Evolutionary conservation across 495 filamentous ascomycete species (phyloP).

Genomic region (Amniculicola lignicola): DNA sequence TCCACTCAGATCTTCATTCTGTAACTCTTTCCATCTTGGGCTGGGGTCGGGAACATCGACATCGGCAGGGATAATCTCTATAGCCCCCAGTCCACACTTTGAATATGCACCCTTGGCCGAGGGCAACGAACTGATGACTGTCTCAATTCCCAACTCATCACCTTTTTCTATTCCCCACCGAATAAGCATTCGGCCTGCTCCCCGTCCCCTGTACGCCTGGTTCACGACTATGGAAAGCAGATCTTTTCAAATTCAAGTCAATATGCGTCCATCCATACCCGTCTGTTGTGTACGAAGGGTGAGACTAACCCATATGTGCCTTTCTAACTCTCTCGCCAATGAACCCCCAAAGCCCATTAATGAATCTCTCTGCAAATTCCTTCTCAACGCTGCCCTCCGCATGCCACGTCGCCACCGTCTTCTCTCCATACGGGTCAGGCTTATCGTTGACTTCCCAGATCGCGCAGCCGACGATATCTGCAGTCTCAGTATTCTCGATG

Average conservation of each 20-base stretch:
- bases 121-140: conserved; percentile 38
- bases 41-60: conserved; percentile 15
- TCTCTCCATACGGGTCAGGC: conserved; percentile 26
- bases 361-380: conserved; percentile 26
- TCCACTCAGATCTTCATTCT: conserved; percentile 17
- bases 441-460: conserved; percentile 42
- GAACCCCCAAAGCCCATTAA: conserved; percentile 25
- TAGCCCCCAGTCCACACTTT: conserved; percentile 36
- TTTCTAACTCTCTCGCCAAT: conserved; percentile 15
- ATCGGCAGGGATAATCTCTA: conserved; percentile 18
- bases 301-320: conserved; percentile 26
- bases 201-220: conserved; percentile 24
- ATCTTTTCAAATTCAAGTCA: too few species aligned
- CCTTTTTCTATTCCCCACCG: conserved; percentile 42
- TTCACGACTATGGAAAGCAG: conserved; percentile 15
- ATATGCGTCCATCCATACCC: background rate
- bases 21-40: conserved; percentile 22
- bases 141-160: conserved; percentile 41
- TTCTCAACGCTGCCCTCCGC: conserved; percentile 32
- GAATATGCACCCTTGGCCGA: conserved; percentile 40
- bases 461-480: conserved; percentile 38
- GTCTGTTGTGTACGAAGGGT: background rate
- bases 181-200: conserved; percentile 41
- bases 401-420: conserved; percentile 34
- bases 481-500: conserved; percentile 35